Conservation (phyloP, 2,329 filamentous ascomycete genomes). For the Alternaria ventricosa region DNA sequence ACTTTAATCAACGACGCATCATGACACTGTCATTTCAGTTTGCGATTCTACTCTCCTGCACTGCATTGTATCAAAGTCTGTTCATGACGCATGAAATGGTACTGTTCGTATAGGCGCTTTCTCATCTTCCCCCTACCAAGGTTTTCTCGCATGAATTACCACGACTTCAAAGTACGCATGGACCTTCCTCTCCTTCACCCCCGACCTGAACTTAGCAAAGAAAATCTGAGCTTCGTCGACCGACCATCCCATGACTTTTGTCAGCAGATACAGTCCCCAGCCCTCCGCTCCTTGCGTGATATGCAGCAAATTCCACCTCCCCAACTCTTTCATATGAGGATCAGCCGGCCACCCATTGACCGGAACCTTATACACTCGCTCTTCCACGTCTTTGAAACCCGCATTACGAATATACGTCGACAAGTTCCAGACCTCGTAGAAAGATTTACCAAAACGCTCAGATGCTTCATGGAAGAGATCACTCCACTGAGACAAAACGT, state of each 20-base stretch:
- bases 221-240: conserved; percentile 55
- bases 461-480: conserved; percentile 35
- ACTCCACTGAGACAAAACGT: conserved; percentile 34
- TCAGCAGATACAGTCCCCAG: conserved; percentile 37
- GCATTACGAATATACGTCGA: conserved; percentile 32
- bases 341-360: conserved; percentile 39
- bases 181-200: conserved; percentile 38
- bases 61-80: background rate
- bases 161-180: conserved; percentile 42
- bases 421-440: conserved; percentile 36
- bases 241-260: conserved; percentile 41
- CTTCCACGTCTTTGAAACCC: conserved; percentile 37
- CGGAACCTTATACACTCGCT: conserved; percentile 39
- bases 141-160: conserved; percentile 22
- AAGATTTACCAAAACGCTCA: conserved; percentile 29
- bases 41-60: background rate
- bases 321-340: conserved; percentile 41
- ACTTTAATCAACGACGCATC: conserved; percentile 2
- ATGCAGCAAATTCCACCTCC: conserved; percentile 40
- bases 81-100: too few relatives aligned
- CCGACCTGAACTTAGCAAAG: conserved; percentile 40
- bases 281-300: conserved; percentile 38
- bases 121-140: background rate
- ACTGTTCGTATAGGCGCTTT: too few relatives aligned
- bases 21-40: background rate